Evolutionary conservation across 2,329 filamentous ascomycete genomes (phyloP).

Genomic region (Ophidiomyces ophidiicola): DNA sequence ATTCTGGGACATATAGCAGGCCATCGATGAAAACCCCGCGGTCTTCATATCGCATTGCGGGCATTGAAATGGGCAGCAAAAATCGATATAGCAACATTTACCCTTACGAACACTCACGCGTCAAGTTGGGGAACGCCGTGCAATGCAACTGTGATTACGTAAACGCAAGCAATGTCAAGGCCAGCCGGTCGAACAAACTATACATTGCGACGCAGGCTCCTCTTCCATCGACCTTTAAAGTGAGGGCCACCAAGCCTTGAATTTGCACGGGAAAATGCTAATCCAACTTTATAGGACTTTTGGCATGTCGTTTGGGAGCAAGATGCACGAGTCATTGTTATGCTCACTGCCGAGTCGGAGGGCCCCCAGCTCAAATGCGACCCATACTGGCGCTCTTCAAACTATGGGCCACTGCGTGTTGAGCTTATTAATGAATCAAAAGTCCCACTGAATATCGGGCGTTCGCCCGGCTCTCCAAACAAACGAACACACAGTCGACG

Average conservation of each 20-base stretch:
- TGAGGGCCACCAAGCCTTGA: constrained; percentile 35
- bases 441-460: constrained; percentile 55
- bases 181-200: constrained; percentile 69
- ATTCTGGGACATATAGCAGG: constrained; percentile 44
- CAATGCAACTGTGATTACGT: constrained; percentile 77
- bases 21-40: constrained; percentile 32
- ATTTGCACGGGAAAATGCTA: constrained; percentile 15
- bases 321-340: constrained; percentile 86
- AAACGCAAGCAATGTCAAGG: constrained; percentile 79
- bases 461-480: constrained; percentile 14
- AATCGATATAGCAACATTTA: constrained; percentile 98
- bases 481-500: constrained; percentile 32
- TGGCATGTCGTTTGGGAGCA: constrained; percentile 98
- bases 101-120: constrained; percentile 86
- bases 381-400: constrained; percentile 72
- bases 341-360: constrained; percentile 89
- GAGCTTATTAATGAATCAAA: constrained; percentile 70
- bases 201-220: constrained; percentile 96
- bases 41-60: constrained; percentile 58
- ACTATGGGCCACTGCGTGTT: constrained; percentile 66
- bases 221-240: constrained; percentile 79
- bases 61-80: constrained; percentile 87
- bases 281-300: constrained; percentile 57
- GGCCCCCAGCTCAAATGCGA: constrained; percentile 91
- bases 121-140: constrained; percentile 58